Evolutionary conservation across 139 green algal species (phyloP).

Genomic region (Chlorella sp.): DNA sequence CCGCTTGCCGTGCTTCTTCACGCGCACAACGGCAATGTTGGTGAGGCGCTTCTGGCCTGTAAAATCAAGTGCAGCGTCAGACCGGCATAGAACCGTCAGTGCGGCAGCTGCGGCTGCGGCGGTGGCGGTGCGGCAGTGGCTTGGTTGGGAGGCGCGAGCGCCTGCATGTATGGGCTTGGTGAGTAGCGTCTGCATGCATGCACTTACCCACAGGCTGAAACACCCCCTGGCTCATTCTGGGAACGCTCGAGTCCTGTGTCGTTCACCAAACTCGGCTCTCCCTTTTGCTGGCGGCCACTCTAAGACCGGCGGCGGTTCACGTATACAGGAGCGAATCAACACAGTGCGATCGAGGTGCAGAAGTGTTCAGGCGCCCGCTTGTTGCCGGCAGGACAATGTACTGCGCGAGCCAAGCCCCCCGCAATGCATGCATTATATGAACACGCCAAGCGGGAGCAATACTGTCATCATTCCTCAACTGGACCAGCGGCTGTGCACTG

Average conservation of each 20-base stretch:
- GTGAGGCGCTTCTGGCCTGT: conserved; percentile 98
- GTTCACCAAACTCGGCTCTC: not conserved
- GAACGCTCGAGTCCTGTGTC: not conserved
- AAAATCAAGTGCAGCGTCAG: not conserved
- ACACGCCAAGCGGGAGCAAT: too few relatives aligned
- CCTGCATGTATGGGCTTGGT: not conserved
- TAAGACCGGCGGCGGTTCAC: too few relatives aligned
- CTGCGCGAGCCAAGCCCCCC: too few relatives aligned
- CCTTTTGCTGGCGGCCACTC: too few relatives aligned
- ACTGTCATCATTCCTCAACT: not conserved
- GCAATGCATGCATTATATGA: too few relatives aligned
- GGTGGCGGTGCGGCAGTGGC: not conserved
- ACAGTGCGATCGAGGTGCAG: too few relatives aligned
- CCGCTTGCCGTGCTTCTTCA: conserved; percentile 90
- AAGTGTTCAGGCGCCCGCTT: too few relatives aligned
- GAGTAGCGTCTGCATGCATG: not conserved
- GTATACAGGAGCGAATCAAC: too few relatives aligned
- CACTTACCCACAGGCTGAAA: conserved; percentile 44
- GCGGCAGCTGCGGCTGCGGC: not conserved
- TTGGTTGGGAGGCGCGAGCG: too few relatives aligned
- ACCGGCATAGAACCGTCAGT: not conserved
- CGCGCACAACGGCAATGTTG: conserved; percentile 95
- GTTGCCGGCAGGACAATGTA: too few relatives aligned
- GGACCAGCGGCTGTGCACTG: not conserved
- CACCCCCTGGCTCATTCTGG: conserved; percentile 45